These are phyloP conservation scores for Cyberlindnera misumaiensis DNA, from an alignment of 805 yeast genomes.

Conservation along the genomic window DNA sequence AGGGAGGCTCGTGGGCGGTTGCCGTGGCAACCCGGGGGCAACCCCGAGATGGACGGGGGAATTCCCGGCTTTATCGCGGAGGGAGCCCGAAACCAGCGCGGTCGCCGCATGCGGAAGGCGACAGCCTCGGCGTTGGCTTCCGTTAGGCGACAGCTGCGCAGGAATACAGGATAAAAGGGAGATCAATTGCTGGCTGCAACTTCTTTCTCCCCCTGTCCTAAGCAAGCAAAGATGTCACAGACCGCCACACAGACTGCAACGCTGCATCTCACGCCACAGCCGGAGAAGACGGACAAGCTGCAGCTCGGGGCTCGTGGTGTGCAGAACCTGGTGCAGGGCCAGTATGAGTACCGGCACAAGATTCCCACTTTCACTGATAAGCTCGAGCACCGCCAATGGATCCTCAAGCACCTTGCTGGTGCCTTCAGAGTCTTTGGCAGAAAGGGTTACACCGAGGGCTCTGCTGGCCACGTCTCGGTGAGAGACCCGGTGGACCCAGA, in stretches of 20 bases:
- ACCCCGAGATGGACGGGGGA: too few species aligned
- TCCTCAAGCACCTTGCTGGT: constrained; percentile 72
- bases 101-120: too few species aligned
- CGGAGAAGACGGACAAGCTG: constrained; percentile 1
- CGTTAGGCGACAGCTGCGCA: not conserved
- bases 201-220: too few species aligned
- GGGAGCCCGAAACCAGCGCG: too few species aligned
- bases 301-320: constrained; percentile 35
- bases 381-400: constrained; percentile 44
- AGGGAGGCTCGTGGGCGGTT: too few species aligned
- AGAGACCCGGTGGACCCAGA: constrained; percentile 77
- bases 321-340: constrained; percentile 53
- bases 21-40: too few species aligned
- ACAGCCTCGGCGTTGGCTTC: not conserved
- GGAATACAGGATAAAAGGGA: too few species aligned
- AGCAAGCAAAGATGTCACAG: constrained; percentile 4
- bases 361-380: constrained; percentile 46
- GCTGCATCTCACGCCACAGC: constrained; percentile 6
- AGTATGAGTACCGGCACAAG: constrained; percentile 38
- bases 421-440: constrained; percentile 82
- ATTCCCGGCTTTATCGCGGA: too few species aligned
- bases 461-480: constrained; percentile 81
- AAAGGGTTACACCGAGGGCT: constrained; percentile 67
- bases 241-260: constrained; percentile 4
- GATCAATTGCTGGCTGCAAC: too few species aligned